phyloP scores from a whole-genome alignment of 1,139 yeast species.

The Protomyces gravidus region DNA sequence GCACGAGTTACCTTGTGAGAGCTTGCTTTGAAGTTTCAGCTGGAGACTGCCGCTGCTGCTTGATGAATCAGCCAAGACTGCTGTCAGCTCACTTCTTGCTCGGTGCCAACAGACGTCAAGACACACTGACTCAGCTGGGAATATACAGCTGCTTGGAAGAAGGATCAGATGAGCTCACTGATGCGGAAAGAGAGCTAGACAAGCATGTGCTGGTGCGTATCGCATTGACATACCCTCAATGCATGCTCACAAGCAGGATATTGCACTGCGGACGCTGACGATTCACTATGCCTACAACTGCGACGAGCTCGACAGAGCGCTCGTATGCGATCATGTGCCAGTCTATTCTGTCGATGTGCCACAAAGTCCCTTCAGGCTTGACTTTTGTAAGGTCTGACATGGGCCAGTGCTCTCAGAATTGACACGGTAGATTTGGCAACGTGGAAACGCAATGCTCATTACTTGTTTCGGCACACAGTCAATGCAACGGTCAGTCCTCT shows the following conservation, averaged over 20 bases:
- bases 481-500: background rate
- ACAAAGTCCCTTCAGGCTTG: background rate
- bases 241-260: background rate
- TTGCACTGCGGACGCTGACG: background rate
- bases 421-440: background rate
- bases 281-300: background rate
- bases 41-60: too few species aligned
- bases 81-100: background rate
- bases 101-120: background rate
- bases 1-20: too few species aligned
- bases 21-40: too few species aligned
- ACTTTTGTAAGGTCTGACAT: background rate
- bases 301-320: background rate
- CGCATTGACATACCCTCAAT: background rate
- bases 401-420: background rate
- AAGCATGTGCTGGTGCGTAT: background rate
- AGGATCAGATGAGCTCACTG: background rate
- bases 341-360: background rate
- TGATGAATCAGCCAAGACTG: background rate
- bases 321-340: background rate
- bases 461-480: background rate
- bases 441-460: background rate
- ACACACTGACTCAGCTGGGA: background rate
- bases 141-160: background rate
- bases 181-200: background rate